Conservation (phyloP, 2,329 filamentous ascomycete species). For the Colletotrichum sp. region DNA sequence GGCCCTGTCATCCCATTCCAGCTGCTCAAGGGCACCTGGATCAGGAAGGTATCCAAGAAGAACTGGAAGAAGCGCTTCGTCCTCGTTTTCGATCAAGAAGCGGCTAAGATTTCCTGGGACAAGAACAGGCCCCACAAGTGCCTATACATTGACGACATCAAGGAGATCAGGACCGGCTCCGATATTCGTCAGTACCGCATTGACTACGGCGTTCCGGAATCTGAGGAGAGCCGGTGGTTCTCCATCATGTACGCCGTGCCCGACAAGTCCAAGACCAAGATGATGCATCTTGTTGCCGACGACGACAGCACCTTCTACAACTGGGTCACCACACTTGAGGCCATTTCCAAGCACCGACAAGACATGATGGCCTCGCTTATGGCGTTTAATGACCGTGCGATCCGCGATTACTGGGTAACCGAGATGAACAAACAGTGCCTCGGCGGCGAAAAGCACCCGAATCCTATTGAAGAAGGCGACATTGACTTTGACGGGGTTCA, state of each 20-base stretch:
- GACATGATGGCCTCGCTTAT: constrained; percentile 90
- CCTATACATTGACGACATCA: constrained; percentile 94
- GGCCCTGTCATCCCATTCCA: constrained; percentile 79
- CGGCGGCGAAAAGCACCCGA: constrained; percentile 43
- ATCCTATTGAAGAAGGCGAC: constrained; percentile 65
- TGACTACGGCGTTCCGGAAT: constrained; percentile 74
- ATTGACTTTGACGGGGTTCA: constrained; percentile 82
- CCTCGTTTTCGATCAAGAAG: constrained; percentile 78
- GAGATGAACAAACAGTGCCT: constrained; percentile 77
- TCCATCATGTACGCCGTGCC: constrained; percentile 86
- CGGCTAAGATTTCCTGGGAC: constrained; percentile 90
- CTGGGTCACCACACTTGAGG: constrained; percentile 85
- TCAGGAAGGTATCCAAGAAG: constrained; percentile 88
- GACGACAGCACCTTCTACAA: constrained; percentile 73
- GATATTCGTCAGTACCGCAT: constrained; percentile 90
- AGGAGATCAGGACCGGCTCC: constrained; percentile 82
- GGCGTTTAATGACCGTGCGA: constrained; percentile 81
- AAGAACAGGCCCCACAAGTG: constrained; percentile 77
- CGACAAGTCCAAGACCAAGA: constrained; percentile 82
- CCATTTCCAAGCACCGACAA: constrained; percentile 84
- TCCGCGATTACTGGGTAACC: constrained; percentile 83
- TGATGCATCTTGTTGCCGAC: constrained; percentile 85
- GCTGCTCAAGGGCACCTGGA: constrained; percentile 77
- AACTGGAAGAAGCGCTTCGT: constrained; percentile 73
- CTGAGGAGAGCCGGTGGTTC: constrained; percentile 78